These are phyloP conservation scores for Penicillium dipodomyicola DNA, from an alignment of 495 filamentous ascomycete genomes.

Conservation along the genomic window DNA sequence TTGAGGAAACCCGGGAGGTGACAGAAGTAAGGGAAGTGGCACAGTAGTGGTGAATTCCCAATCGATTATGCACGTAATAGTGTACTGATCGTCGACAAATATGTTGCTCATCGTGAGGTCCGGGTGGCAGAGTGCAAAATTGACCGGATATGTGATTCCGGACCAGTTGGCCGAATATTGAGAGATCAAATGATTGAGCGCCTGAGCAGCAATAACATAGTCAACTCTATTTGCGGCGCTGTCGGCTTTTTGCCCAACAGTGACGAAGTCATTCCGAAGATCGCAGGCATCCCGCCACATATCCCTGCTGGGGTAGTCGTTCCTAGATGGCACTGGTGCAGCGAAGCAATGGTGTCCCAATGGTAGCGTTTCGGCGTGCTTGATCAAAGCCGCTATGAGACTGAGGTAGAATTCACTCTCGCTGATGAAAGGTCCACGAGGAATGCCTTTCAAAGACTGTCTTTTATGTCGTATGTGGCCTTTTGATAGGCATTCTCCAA, in stretches of 20 bases:
- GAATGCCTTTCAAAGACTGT: neutral
- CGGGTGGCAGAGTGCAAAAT: neutral
- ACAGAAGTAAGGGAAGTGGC: neutral
- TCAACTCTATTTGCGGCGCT: neutral
- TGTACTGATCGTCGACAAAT: neutral
- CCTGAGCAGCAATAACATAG: neutral
- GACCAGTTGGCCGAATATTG: neutral
- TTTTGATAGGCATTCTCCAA: conserved; percentile 1
- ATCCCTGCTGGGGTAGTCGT: neutral
- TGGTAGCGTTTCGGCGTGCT: neutral
- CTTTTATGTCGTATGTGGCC: neutral
- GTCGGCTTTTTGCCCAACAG: neutral
- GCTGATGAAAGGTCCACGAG: neutral
- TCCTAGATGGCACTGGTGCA: neutral
- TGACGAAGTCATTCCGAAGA: neutral
- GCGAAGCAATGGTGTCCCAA: neutral
- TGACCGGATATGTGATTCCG: neutral
- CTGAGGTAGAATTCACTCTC: neutral
- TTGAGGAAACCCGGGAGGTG: neutral
- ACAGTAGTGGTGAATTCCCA: neutral
- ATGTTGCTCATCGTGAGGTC: neutral
- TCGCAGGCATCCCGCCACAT: neutral
- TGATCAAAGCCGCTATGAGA: neutral
- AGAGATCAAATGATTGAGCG: neutral
- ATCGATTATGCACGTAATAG: neutral